A percentile compares a stretch with the other conserved stretches of the same genome.
These are phyloP conservation scores for Penicillium paneum DNA, from an alignment of 2,329 filamentous ascomycete genomes.

Conservation along the genomic window DNA sequence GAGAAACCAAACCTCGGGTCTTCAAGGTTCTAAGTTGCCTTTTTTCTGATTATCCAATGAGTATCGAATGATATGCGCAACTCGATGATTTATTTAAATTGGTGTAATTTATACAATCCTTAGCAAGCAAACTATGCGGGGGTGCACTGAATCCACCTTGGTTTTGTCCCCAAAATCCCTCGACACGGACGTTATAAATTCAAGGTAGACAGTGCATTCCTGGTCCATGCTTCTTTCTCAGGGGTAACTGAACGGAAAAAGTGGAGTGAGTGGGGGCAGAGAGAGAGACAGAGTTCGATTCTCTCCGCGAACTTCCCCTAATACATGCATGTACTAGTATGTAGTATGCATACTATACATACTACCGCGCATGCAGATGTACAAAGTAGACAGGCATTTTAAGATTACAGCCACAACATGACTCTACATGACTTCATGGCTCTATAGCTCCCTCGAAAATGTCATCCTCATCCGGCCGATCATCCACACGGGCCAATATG, in stretches of 20 bases:
- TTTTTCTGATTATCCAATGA: too few species aligned
- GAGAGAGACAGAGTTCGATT: not conserved
- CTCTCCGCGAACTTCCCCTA: not conserved
- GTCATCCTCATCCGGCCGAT: slow-evolving; percentile 5
- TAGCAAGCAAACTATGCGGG: slow-evolving; percentile 11
- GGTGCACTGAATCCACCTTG: slow-evolving; percentile 8
- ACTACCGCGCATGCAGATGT: slow-evolving; percentile 6
- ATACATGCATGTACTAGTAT: not conserved
- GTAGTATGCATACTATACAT: not conserved
- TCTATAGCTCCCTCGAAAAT: not conserved
- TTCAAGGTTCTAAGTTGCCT: not conserved
- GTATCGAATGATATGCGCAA: too few species aligned
- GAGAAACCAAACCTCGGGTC: not conserved
- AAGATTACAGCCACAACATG: not conserved
- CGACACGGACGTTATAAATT: not conserved
- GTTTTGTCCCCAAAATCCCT: not conserved
- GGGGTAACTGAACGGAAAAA: slow-evolving; percentile 19
- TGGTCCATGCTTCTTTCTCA: slow-evolving; percentile 22
- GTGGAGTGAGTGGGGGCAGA: slow-evolving; percentile 18
- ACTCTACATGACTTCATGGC: not conserved
- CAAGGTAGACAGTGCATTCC: slow-evolving; percentile 7
- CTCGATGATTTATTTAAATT: not conserved
- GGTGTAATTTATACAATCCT: not conserved
- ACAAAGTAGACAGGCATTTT: not conserved
- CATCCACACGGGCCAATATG: slow-evolving; percentile 20